A percentile compares a stretch with the other conserved stretches of the same genome.
Conservation (phyloP, 2,329 filamentous ascomycete genomes). For the Cytospora schulzeri region DNA sequence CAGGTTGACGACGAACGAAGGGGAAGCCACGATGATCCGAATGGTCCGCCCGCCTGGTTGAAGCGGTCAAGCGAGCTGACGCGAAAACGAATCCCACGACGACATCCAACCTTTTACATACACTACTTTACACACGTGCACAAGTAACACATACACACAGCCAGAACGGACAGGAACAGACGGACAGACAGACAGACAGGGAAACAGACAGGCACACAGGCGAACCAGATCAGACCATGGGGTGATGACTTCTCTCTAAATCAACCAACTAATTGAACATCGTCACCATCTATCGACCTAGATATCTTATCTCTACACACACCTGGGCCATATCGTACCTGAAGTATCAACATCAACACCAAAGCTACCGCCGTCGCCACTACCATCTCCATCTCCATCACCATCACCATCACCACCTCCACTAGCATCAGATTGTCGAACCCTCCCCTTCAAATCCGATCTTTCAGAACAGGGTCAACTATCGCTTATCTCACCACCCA, state of each 20-base stretch:
- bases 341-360: background rate
- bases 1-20: background rate
- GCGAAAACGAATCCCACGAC: no score
- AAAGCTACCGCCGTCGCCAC: background rate
- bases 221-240: background rate
- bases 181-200: no score
- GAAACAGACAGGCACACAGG: no score
- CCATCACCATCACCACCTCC: background rate
- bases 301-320: background rate
- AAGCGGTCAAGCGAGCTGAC: background rate
- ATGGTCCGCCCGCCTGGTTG: background rate
- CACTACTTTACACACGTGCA: background rate
- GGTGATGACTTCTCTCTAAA: no score
- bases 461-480: background rate
- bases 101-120: no score
- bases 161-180: background rate
- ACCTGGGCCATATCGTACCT: background rate
- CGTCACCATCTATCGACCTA: background rate
- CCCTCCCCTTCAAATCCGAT: background rate
- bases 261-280: no score
- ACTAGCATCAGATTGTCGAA: background rate
- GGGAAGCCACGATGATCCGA: background rate
- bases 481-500: background rate
- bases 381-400: background rate
- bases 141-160: background rate